Evolutionary conservation across 208 protist genomes (phyloP).

Genomic region (Trichomonas tenax): DNA sequence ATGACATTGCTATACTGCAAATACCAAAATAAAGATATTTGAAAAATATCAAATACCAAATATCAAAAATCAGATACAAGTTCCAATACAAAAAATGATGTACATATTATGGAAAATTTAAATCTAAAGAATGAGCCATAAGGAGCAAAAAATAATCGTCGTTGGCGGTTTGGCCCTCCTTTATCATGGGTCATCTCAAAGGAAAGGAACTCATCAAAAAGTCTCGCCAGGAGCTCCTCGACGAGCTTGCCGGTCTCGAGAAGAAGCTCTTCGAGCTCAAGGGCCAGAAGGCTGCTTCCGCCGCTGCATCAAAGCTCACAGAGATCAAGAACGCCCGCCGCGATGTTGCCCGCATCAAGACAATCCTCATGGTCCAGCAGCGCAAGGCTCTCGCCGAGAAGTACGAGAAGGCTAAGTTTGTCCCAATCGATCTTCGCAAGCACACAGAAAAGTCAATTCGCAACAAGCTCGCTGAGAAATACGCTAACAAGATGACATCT

Average conservation of each 20-base stretch:
- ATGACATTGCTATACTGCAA: too few relatives aligned
- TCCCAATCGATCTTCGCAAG: not conserved
- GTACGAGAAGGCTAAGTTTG: not conserved
- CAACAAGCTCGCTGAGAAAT: not conserved
- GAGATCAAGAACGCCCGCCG: not conserved
- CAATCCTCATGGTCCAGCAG: not conserved
- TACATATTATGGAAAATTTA: too few relatives aligned
- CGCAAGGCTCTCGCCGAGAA: not conserved
- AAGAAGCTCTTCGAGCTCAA: constrained; percentile 9
- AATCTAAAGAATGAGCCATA: not conserved
- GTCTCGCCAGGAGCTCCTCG: not conserved
- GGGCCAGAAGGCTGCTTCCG: not conserved
- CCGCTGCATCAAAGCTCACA: not conserved
- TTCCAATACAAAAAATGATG: too few relatives aligned
- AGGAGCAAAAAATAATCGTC: not conserved
- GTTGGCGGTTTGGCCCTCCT: not conserved
- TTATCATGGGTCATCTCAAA: not conserved
- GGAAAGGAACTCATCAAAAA: constrained; percentile 5
- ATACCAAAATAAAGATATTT: too few relatives aligned
- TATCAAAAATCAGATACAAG: too few relatives aligned
- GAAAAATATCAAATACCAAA: too few relatives aligned
- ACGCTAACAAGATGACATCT: not conserved
- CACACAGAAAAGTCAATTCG: not conserved
- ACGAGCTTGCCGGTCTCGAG: not conserved
- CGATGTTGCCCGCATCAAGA: not conserved